These are phyloP conservation scores for Sarocladium strictum DNA, from an alignment of 2,329 filamentous ascomycete species.

Conservation along the genomic window DNA sequence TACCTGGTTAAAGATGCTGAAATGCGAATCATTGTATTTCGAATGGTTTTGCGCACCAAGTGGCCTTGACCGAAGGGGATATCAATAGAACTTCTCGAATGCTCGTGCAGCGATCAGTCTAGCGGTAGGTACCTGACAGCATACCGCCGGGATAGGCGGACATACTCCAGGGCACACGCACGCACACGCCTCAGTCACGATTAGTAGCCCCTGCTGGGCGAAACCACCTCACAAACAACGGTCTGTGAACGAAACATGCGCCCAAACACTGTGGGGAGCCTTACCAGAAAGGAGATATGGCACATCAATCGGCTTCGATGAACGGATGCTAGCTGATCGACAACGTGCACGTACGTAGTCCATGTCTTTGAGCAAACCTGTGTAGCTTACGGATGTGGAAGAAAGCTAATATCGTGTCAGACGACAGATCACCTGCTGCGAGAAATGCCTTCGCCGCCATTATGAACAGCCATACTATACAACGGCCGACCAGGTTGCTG, in stretches of 20 bases:
- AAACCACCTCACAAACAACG: conserved; percentile 5
- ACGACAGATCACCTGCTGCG: neutral
- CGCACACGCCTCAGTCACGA: no score
- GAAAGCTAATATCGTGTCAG: neutral
- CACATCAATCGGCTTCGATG: neutral
- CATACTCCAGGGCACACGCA: no score
- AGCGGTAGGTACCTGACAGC: no score
- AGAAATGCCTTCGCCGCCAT: neutral
- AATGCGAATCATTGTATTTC: no score
- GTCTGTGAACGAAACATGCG: conserved; percentile 5
- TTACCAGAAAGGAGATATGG: neutral
- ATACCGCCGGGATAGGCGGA: no score
- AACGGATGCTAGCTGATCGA: neutral
- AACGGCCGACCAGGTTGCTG: neutral
- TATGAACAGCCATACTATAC: neutral
- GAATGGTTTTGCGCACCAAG: no score
- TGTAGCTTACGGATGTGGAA: neutral
- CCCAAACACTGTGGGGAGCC: neutral
- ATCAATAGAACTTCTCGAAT: no score
- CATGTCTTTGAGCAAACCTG: neutral
- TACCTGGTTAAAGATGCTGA: no score
- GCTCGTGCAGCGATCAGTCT: no score
- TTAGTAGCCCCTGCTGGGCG: conserved; percentile 3
- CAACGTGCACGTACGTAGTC: no score
- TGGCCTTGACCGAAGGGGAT: no score